Evolutionary conservation across 495 filamentous ascomycete species (phyloP).

Genomic region (Neurospora tetraspora): DNA sequence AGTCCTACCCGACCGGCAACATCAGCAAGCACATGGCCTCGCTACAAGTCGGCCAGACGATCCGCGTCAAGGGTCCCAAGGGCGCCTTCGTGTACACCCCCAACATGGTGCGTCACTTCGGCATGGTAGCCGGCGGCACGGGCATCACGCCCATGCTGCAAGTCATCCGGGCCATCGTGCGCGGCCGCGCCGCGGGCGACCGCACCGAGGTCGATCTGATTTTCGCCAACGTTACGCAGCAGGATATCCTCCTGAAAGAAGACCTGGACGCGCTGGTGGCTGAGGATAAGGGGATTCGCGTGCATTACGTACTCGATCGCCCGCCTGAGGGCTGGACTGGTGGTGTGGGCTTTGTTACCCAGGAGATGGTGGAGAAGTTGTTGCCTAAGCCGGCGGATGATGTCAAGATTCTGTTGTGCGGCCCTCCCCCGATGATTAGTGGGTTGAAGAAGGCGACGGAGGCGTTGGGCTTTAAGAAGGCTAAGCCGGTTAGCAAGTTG

Average conservation of each 20-base stretch:
- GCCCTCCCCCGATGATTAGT: slow-evolving; percentile 91
- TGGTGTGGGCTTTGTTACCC: slow-evolving; percentile 85
- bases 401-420: slow-evolving; percentile 93
- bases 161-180: slow-evolving; percentile 80
- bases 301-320: slow-evolving; percentile 95
- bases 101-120: slow-evolving; percentile 87
- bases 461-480: slow-evolving; percentile 79
- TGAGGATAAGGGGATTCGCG: slow-evolving; percentile 68
- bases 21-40: slow-evolving; percentile 84
- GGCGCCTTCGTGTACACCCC: slow-evolving; percentile 94
- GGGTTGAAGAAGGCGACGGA: slow-evolving; percentile 96
- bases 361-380: slow-evolving; percentile 81
- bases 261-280: slow-evolving; percentile 71
- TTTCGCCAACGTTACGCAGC: slow-evolving; percentile 88
- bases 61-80: slow-evolving; percentile 87
- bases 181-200: slow-evolving; percentile 70
- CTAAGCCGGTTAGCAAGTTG: slow-evolving; percentile 88
- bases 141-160: slow-evolving; percentile 98
- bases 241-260: slow-evolving; percentile 88
- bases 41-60: slow-evolving; percentile 71
- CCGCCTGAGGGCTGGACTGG: slow-evolving; percentile 84
- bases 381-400: slow-evolving; percentile 75
- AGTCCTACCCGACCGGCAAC: slow-evolving; percentile 93
- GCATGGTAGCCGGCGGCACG: slow-evolving; percentile 96
- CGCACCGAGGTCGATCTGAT: slow-evolving; percentile 84